Evolutionary conservation across 202 grass and related monocot species (phyloP).

Genomic region (Setaria viridis): DNA sequence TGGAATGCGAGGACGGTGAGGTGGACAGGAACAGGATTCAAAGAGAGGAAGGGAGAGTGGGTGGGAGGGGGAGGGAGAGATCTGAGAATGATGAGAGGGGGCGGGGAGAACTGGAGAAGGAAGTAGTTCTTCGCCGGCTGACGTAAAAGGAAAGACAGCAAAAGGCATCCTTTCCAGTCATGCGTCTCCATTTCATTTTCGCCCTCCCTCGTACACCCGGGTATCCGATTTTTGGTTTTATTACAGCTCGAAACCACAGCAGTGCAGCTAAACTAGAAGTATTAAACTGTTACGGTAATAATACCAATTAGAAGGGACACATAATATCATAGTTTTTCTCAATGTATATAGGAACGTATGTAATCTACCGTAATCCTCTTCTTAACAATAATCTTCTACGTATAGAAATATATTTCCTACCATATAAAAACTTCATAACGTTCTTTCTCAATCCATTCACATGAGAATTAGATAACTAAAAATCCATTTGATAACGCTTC

Average conservation of each 20-base stretch:
- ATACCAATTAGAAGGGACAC: no score
- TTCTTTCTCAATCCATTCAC: no score
- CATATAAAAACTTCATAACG: no score
- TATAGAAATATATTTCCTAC: no score
- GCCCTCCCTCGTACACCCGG: conserved; percentile 9
- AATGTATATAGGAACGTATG: no score
- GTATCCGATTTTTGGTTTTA: not conserved
- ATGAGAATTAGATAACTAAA: no score
- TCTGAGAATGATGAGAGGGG: conserved; percentile 38
- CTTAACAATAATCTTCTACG: no score
- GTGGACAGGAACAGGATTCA: conserved; percentile 17
- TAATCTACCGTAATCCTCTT: no score
- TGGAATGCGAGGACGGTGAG: conserved; percentile 37
- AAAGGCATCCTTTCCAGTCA: conserved; percentile 40
- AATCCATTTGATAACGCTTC: no score
- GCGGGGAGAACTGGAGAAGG: not conserved
- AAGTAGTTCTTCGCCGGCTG: conserved; percentile 50
- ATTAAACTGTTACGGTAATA: no score
- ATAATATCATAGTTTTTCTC: no score
- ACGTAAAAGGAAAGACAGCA: conserved; percentile 64
- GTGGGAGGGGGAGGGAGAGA: conserved; percentile 25
- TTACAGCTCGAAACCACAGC: not conserved
- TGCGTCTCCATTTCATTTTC: conserved; percentile 40
- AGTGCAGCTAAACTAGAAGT: no score
- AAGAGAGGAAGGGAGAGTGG: conserved; percentile 33